phyloP scores from a whole-genome alignment of 1,284 basidiomycete genomes.

The Somion occarium region DNA sequence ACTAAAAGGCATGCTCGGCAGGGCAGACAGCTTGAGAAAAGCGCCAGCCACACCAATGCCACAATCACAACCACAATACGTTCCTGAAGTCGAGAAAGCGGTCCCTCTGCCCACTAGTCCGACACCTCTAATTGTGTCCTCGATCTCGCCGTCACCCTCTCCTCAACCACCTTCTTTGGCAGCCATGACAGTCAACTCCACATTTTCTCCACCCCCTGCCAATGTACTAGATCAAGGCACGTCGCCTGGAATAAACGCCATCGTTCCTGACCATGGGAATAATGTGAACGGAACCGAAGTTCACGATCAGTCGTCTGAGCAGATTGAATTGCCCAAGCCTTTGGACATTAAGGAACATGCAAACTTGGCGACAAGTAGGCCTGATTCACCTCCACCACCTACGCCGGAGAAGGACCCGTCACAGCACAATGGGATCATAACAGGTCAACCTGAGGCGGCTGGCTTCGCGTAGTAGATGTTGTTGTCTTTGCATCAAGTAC shows the following conservation, averaged over 20 bases:
- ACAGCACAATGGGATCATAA: background rate
- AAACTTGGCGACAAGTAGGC: background rate
- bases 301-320: background rate
- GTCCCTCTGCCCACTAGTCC: background rate
- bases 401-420: background rate
- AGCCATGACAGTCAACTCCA: background rate
- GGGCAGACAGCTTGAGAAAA: conserved; percentile 3
- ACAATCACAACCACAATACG: background rate
- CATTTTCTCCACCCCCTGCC: background rate
- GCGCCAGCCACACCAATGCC: background rate
- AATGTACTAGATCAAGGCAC: background rate
- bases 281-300: background rate
- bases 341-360: background rate
- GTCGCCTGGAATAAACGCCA: background rate
- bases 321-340: background rate
- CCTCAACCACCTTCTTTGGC: background rate
- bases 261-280: background rate
- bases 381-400: background rate
- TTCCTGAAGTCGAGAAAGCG: conserved; percentile 2
- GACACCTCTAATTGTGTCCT: background rate
- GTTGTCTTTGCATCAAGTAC: too few relatives aligned
- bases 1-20: conserved; percentile 6
- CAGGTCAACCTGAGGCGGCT: background rate
- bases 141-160: background rate
- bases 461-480: too few relatives aligned